Conservation (phyloP, 2,329 filamentous ascomycete genomes). For the Coniochaeta hoffmannii region DNA sequence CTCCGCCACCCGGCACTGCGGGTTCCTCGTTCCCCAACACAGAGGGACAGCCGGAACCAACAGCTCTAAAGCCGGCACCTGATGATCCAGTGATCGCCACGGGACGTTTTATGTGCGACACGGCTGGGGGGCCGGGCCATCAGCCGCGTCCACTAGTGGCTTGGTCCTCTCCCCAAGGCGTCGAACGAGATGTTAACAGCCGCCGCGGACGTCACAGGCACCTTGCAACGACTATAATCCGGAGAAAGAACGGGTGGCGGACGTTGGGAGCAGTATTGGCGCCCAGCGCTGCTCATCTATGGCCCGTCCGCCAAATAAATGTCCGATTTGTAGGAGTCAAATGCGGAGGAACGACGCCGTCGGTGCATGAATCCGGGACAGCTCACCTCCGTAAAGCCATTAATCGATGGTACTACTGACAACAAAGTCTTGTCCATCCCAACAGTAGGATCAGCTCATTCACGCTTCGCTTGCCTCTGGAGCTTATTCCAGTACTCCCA, state of each 20-base stretch:
- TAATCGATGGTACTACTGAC: not conserved
- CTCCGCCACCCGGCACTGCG: not conserved
- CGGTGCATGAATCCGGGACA: not conserved
- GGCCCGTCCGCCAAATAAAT: too few species aligned
- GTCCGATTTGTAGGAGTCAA: not conserved
- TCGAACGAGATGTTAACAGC: not conserved
- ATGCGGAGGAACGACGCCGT: not conserved
- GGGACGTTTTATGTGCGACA: not conserved
- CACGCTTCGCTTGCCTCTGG: slow-evolving; percentile 9
- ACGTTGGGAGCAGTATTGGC: not conserved
- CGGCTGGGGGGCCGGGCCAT: not conserved
- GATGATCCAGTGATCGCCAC: not conserved
- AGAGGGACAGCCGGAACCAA: not conserved
- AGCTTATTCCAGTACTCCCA: slow-evolving; percentile 43
- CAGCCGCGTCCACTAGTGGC: not conserved
- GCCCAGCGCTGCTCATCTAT: too few species aligned
- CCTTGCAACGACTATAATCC: not conserved
- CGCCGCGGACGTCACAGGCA: not conserved
- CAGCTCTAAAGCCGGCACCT: not conserved
- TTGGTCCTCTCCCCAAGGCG: not conserved
- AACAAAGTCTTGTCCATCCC: not conserved
- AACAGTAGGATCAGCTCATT: not conserved
- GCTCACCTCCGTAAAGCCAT: not conserved
- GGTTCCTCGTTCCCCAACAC: not conserved
- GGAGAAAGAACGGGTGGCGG: too few species aligned